Conservation (phyloP, 1,284 basidiomycete genomes). For the Trichosporon sp. region DNA sequence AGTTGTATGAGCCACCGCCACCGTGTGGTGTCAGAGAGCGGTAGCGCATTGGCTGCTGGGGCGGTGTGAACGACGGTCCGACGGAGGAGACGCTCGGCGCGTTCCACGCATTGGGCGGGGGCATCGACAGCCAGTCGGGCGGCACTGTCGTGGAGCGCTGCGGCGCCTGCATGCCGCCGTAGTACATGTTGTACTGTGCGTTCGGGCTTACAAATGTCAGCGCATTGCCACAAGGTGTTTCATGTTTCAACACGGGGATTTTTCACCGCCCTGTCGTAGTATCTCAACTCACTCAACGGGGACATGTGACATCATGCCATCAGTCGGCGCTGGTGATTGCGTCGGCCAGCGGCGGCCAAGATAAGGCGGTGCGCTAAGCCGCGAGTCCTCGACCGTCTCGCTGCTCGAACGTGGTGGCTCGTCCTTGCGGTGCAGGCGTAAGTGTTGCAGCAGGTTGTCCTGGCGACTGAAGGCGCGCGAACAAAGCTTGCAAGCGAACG, state of each 20-base stretch:
- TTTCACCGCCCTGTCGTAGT: background rate
- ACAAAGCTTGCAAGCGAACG: constrained; percentile 73
- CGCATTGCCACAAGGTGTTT: background rate
- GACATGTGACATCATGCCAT: constrained; percentile 28
- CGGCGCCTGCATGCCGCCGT: constrained; percentile 18
- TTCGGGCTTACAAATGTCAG: constrained; percentile 14
- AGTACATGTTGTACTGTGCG: constrained; percentile 24
- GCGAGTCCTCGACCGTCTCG: constrained; percentile 29
- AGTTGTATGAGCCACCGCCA: constrained; percentile 22
- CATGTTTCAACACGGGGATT: background rate
- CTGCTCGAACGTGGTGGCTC: constrained; percentile 33
- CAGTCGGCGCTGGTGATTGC: constrained; percentile 27
- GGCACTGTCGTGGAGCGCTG: constrained; percentile 35
- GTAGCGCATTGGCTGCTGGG: constrained; percentile 31
- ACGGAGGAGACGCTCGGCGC: background rate
- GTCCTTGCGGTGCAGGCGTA: constrained; percentile 67
- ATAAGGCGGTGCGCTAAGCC: constrained; percentile 31
- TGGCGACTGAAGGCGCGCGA: constrained; percentile 77
- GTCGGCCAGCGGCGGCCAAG: constrained; percentile 28
- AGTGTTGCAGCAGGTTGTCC: constrained; percentile 81
- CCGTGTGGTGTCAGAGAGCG: constrained; percentile 31
- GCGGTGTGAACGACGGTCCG: constrained; percentile 29
- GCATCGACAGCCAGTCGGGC: constrained; percentile 36
- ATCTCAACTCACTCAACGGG: constrained; percentile 24
- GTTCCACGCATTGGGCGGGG: constrained; percentile 30